Evolutionary conservation across 2,329 filamentous ascomycete species (phyloP).

Genomic region (Penicillium sp.): DNA sequence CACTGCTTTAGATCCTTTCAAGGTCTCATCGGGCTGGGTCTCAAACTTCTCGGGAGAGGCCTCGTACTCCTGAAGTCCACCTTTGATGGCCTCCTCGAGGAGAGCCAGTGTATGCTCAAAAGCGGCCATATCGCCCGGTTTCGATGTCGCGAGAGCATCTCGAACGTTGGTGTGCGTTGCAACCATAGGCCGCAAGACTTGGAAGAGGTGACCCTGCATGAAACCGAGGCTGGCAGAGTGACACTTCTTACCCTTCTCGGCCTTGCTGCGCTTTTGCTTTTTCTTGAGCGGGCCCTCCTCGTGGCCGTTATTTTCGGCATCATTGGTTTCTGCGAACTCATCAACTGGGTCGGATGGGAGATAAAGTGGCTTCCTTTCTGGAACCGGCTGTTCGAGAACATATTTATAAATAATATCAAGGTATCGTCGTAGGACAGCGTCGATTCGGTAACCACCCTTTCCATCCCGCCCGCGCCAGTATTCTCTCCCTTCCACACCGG

Average conservation of each 20-base stretch:
- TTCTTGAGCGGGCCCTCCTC: slow-evolving; percentile 51
- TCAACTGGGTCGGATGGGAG: slow-evolving; percentile 53
- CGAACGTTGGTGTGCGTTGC: slow-evolving; percentile 76
- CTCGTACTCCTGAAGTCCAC: slow-evolving; percentile 67
- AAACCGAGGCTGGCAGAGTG: slow-evolving; percentile 66
- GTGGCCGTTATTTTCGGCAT: slow-evolving; percentile 36
- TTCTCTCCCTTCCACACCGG: slow-evolving; percentile 67
- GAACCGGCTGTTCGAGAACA: slow-evolving; percentile 63
- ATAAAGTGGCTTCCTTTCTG: slow-evolving; percentile 69
- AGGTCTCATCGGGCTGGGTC: slow-evolving; percentile 33
- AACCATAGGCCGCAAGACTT: slow-evolving; percentile 80
- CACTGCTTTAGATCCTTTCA: slow-evolving; percentile 54
- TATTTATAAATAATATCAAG: slow-evolving; percentile 84
- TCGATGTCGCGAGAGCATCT: slow-evolving; percentile 71
- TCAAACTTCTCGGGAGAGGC: slow-evolving; percentile 40
- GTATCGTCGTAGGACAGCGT: slow-evolving; percentile 83
- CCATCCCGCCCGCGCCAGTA: slow-evolving; percentile 83
- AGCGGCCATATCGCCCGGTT: slow-evolving; percentile 67
- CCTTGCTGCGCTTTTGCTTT: slow-evolving; percentile 39
- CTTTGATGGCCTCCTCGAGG: slow-evolving; percentile 71
- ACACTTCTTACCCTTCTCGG: slow-evolving; percentile 46
- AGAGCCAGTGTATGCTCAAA: slow-evolving; percentile 74
- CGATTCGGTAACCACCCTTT: slow-evolving; percentile 80
- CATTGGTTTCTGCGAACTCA: slow-evolving; percentile 19
- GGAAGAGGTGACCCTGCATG: slow-evolving; percentile 91